Conservation (phyloP, 1,284 basidiomycete species). For the Cryptococcus jaspeensis region DNA sequence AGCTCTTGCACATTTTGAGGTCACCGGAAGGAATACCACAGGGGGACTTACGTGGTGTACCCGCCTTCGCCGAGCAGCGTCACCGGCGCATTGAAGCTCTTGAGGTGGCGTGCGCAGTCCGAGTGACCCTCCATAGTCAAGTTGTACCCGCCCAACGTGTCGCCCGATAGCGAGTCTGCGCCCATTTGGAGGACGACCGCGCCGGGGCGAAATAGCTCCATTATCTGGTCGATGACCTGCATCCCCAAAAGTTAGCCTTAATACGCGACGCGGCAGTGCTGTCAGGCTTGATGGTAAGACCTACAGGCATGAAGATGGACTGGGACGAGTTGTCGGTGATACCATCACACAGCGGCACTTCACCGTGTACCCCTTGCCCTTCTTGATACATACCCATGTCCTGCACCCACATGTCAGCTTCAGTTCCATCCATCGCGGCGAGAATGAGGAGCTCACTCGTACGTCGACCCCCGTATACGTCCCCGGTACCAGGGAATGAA, state of each 20-base stretch:
- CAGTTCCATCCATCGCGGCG: neutral
- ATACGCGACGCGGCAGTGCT: neutral
- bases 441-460: constrained; percentile 44
- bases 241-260: neutral
- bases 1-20: neutral
- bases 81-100: constrained; percentile 79
- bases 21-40: neutral
- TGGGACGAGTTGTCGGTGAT: constrained; percentile 74
- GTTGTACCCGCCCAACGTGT: constrained; percentile 96
- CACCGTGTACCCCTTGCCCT: constrained; percentile 85
- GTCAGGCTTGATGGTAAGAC: too few relatives aligned
- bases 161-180: constrained; percentile 90
- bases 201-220: constrained; percentile 86
- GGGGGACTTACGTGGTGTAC: constrained; percentile 64
- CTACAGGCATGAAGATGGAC: constrained; percentile 83
- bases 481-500: constrained; percentile 95
- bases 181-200: constrained; percentile 94
- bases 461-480: too few relatives aligned
- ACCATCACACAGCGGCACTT: constrained; percentile 95
- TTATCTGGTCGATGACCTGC: constrained; percentile 78
- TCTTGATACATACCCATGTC: constrained; percentile 82
- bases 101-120: constrained; percentile 82
- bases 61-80: constrained; percentile 94
- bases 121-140: constrained; percentile 93
- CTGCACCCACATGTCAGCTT: constrained; percentile 35